Percentiles rank a stretch among this genome's conserved stretches.
These are phyloP conservation scores for Colletotrichum tanaceti DNA, from an alignment of 2,329 filamentous ascomycete species.

Conservation along the genomic window DNA sequence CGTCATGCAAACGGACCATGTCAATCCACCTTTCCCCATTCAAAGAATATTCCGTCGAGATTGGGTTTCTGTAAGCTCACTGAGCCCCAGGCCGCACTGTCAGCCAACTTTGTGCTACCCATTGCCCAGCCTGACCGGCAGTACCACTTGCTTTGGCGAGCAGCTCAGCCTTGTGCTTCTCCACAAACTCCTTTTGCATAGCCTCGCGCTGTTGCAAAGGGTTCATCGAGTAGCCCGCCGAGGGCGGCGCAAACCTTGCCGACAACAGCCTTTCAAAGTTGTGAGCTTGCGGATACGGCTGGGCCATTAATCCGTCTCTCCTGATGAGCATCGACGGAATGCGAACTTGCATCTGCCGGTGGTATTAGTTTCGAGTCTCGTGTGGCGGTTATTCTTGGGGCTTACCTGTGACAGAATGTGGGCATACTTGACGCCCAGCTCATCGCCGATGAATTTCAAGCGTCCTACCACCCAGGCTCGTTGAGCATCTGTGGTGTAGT, in stretches of 20 bases:
- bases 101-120: conserved; percentile 54
- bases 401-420: conserved; percentile 65
- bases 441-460: conserved; percentile 64
- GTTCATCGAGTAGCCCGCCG: conserved; percentile 53
- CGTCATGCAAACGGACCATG: background rate
- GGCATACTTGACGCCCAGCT: conserved; percentile 69
- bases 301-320: conserved; percentile 62
- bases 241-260: conserved; percentile 50
- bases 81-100: conserved; percentile 37
- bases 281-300: conserved; percentile 55
- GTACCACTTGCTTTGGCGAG: conserved; percentile 54
- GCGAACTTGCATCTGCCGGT: conserved; percentile 63
- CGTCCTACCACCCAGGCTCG: conserved; percentile 66
- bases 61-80: background rate
- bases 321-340: conserved; percentile 73
- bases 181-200: conserved; percentile 58
- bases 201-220: conserved; percentile 62
- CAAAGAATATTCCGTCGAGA: background rate
- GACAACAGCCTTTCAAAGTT: conserved; percentile 61
- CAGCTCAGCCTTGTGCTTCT: conserved; percentile 57
- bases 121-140: conserved; percentile 52
- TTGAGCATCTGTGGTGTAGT: conserved; percentile 70
- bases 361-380: conserved; percentile 14
- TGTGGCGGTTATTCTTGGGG: conserved; percentile 9
- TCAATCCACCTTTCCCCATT: background rate